These are phyloP conservation scores for Rutstroemia sp. DNA, from an alignment of 2,329 filamentous ascomycete species.

Conservation along the genomic window DNA sequence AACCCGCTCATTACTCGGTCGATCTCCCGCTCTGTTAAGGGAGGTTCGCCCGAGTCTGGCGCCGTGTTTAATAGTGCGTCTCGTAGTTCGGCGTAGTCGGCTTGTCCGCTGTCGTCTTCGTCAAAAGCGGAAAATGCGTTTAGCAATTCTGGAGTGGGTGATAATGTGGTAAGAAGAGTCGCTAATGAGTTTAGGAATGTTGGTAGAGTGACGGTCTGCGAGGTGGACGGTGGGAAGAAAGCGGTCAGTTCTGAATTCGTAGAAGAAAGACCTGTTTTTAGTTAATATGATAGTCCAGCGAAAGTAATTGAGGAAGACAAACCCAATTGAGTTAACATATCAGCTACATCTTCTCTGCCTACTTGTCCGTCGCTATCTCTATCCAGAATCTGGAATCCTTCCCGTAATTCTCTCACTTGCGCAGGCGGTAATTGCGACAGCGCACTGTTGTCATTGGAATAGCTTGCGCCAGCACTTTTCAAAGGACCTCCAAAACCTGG, in stretches of 20 bases:
- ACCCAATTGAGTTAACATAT: slow-evolving; percentile 84
- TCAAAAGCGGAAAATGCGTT: slow-evolving; percentile 95
- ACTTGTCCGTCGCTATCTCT: slow-evolving; percentile 80
- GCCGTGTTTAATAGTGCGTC: slow-evolving; percentile 77
- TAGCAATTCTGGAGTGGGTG: slow-evolving; percentile 69
- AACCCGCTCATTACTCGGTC: slow-evolving; percentile 86
- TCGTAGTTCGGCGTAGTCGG: slow-evolving; percentile 74
- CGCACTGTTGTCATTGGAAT: slow-evolving; percentile 35
- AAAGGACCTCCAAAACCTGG: slow-evolving; percentile 26
- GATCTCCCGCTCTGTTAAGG: slow-evolving; percentile 65
- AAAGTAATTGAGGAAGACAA: slow-evolving; percentile 16
- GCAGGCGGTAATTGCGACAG: slow-evolving; percentile 70
- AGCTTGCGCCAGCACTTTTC: slow-evolving; percentile 9
- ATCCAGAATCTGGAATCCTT: slow-evolving; percentile 91
- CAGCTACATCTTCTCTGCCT: slow-evolving; percentile 73
- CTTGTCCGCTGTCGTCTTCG: slow-evolving; percentile 88
- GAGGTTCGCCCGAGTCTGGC: slow-evolving; percentile 61
- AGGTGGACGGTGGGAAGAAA: slow-evolving; percentile 71
- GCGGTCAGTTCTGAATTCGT: slow-evolving; percentile 61
- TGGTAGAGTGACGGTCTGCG: slow-evolving; percentile 73
- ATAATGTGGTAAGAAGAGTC: slow-evolving; percentile 64
- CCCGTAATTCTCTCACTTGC: slow-evolving; percentile 79
- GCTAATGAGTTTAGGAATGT: slow-evolving; percentile 80
- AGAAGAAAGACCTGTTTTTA: slow-evolving; percentile 59
- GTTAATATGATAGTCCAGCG: neutral